These are phyloP conservation scores for Kurtzmaniella natalensis DNA, from an alignment of 1,139 yeast species.

Conservation along the genomic window DNA sequence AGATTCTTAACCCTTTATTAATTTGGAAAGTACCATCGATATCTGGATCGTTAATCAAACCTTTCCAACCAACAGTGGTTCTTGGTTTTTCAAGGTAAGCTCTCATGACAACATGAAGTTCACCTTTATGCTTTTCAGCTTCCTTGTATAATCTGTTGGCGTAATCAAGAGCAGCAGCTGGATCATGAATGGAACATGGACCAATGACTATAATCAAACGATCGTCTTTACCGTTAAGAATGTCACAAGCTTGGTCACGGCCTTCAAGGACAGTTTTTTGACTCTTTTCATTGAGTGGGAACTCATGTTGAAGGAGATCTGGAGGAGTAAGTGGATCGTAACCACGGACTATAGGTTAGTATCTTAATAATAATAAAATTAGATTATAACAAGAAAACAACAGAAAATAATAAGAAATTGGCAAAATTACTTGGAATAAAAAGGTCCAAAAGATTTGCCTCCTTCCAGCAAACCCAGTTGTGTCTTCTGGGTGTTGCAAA, in stretches of 20 bases:
- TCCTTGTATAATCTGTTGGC: slow-evolving; percentile 65
- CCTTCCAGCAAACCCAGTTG: too few relatives aligned
- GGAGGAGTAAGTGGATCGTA: slow-evolving; percentile 92
- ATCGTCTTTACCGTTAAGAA: slow-evolving; percentile 73
- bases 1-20: slow-evolving; percentile 86
- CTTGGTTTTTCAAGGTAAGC: slow-evolving; percentile 98
- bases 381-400: too few relatives aligned
- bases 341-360: slow-evolving; percentile 44
- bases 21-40: slow-evolving; percentile 89
- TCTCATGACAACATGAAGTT: slow-evolving; percentile 86
- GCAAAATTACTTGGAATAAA: too few relatives aligned
- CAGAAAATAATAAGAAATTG: too few relatives aligned
- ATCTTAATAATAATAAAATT: too few relatives aligned
- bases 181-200: slow-evolving; percentile 95
- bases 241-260: slow-evolving; percentile 68
- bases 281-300: slow-evolving; percentile 60
- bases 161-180: slow-evolving; percentile 84
- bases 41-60: slow-evolving; percentile 94
- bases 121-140: slow-evolving; percentile 66
- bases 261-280: slow-evolving; percentile 70
- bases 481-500: too few relatives aligned
- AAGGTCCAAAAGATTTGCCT: too few relatives aligned
- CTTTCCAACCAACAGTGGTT: slow-evolving; percentile 99
- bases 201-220: slow-evolving; percentile 83
- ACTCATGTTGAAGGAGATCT: slow-evolving; percentile 74